Evolutionary conservation across 2,329 filamentous ascomycete species (phyloP).

Genomic region (Purpureocillium lavendulum): DNA sequence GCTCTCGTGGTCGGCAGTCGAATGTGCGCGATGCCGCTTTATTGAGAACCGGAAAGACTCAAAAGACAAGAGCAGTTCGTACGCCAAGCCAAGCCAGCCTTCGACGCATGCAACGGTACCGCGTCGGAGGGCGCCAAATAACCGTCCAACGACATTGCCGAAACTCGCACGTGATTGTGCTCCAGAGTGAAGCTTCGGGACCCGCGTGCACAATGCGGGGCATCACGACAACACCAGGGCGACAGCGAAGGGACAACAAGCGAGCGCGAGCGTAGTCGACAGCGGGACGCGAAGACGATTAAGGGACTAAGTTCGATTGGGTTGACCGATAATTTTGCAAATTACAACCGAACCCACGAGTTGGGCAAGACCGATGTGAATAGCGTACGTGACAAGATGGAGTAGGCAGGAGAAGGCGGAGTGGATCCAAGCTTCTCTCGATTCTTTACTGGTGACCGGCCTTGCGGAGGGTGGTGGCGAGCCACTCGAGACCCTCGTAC

Average conservation of each 20-base stretch:
- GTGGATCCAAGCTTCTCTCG: constrained; percentile 23
- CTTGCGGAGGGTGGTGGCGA: constrained; percentile 77
- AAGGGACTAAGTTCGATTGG: constrained; percentile 49
- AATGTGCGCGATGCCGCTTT: too few species aligned
- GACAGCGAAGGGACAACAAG: constrained; percentile 7
- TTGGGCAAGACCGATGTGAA: constrained; percentile 29
- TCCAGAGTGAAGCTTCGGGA: neutral
- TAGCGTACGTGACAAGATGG: constrained; percentile 30
- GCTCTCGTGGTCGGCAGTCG: too few species aligned
- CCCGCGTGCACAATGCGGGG: constrained; percentile 2
- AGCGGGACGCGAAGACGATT: constrained; percentile 21
- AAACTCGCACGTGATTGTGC: constrained; percentile 1
- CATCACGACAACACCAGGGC: constrained; percentile 18
- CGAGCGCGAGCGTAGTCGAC: constrained; percentile 13
- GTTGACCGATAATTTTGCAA: constrained; percentile 45
- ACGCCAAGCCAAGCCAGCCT: too few species aligned
- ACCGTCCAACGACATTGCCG: neutral
- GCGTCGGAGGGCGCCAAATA: neutral
- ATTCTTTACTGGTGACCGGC: constrained; percentile 52
- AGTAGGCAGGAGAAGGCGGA: constrained; percentile 25
- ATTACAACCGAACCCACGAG: constrained; percentile 49
- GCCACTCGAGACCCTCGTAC: constrained; percentile 97
- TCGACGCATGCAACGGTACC: too few species aligned
- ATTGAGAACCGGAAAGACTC: too few species aligned
- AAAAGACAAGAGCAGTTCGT: too few species aligned